These are phyloP conservation scores for Colletotrichum caudatum DNA, from an alignment of 2,329 filamentous ascomycete species.

Conservation along the genomic window DNA sequence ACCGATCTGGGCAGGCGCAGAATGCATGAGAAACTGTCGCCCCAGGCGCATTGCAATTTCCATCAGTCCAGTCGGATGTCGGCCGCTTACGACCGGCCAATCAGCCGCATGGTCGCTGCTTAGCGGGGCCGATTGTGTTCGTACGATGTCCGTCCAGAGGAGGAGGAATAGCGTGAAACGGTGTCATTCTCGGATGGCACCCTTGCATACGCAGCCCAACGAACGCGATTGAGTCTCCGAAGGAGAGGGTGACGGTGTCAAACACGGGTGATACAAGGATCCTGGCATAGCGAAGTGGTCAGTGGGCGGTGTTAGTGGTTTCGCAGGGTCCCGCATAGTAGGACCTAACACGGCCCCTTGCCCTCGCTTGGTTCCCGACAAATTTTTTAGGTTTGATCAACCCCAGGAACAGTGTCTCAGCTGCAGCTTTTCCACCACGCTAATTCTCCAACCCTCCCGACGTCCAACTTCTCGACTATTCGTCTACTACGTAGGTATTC, in stretches of 20 bases:
- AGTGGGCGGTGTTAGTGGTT: slow-evolving; percentile 17
- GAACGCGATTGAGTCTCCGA: slow-evolving; percentile 1
- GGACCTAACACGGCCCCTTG: slow-evolving; percentile 9
- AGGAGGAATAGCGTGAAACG: not conserved
- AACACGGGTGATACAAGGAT: slow-evolving; percentile 39
- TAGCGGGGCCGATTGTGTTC: not conserved
- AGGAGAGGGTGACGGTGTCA: slow-evolving; percentile 22
- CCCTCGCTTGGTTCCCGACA: slow-evolving; percentile 17
- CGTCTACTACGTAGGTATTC: not conserved
- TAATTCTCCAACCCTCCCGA: slow-evolving; percentile 33
- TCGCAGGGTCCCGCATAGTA: not conserved
- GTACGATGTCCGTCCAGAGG: not conserved
- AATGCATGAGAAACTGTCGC: not conserved
- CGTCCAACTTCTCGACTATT: slow-evolving; percentile 16
- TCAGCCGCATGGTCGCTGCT: not conserved
- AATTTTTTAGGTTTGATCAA: slow-evolving; percentile 44
- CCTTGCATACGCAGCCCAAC: not conserved
- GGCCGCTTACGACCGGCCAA: not conserved
- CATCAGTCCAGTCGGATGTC: not conserved
- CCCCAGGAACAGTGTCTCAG: slow-evolving; percentile 43
- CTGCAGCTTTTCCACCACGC: slow-evolving; percentile 23
- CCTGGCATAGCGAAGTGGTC: slow-evolving; percentile 22
- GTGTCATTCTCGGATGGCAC: not conserved
- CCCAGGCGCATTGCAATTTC: not conserved
- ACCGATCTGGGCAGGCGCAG: not conserved